Evolutionary conservation across 2,329 filamentous ascomycete species (phyloP), one percentile per base, ranked within the genome.

Genomic region (Aspergillus bombycis): DNA sequence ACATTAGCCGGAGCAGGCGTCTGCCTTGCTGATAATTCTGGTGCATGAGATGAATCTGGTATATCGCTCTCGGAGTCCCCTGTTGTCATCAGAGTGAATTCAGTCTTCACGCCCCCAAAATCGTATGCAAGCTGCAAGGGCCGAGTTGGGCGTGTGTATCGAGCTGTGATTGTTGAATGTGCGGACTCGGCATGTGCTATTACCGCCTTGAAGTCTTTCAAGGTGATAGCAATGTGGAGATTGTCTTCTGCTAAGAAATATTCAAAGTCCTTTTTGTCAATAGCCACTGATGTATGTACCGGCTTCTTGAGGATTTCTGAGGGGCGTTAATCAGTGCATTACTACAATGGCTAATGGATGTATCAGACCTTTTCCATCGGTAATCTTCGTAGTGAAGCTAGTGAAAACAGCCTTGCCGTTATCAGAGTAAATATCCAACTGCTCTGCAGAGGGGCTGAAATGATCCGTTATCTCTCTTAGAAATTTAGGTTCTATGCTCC

Each of bases 121-220:
- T 82, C 80, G 67, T 89, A 90, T 63, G 79, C 83, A 66, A 90
- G 83, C 66, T 89, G 87, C 65, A 89, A 72, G 4, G 88, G 88
- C 34, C 85, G 82, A 38, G 82, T 85, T 5, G 88, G 86, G 26
- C 81, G 80, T 2, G 87, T 89, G 70, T 88, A 89, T 60, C 80
- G 81, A 38, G 86, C 86, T 43, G 81, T 84, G 14, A 90, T 78
- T 8, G 78, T 79, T 2, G 81, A 81, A 68, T 84, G 83, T 36
- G 87, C 77, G 1, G 85, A 85, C 65, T 88, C 86, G 8, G 88
- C 87, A 71, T 90, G 87, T 1, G 82, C 78, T 28, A 89, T 85
- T 30, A 88, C 86, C 9, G 88, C 84, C 70, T 86, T 87, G 79
- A 90, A 90, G 72, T 90, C 88, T 71, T 88, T 89, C 61, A 89